phyloP scores from a whole-genome alignment of 805 yeast species.

The Candida lessepsii region DNA sequence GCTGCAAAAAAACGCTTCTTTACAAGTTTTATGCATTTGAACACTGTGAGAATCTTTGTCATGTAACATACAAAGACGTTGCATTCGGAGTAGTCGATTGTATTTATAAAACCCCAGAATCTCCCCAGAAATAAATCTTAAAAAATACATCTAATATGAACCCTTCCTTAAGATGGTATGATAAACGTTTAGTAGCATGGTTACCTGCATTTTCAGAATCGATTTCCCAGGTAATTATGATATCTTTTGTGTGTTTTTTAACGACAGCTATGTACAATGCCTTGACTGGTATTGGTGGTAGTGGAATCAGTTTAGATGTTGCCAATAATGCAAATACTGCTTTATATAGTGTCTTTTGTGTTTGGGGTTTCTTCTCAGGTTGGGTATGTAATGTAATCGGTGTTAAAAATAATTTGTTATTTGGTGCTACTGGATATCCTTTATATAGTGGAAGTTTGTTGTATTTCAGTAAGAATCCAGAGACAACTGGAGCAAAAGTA shows the following conservation, averaged over 20 bases:
- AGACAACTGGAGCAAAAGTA: constrained; percentile 45
- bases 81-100: background rate
- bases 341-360: constrained; percentile 52
- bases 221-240: constrained; percentile 37
- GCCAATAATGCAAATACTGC: constrained; percentile 53
- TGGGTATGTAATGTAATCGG: constrained; percentile 53
- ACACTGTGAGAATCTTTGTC: too few relatives aligned
- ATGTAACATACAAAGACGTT: constrained; percentile 3
- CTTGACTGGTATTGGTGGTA: constrained; percentile 46
- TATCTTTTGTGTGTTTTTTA: constrained; percentile 47
- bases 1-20: background rate
- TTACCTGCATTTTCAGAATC: constrained; percentile 38
- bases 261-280: constrained; percentile 54
- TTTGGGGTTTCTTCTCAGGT: constrained; percentile 56
- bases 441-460: constrained; percentile 46
- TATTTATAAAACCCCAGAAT: constrained; percentile 3
- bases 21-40: background rate
- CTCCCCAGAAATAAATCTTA: background rate
- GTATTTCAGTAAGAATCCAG: constrained; percentile 27
- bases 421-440: constrained; percentile 58
- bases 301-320: constrained; percentile 40
- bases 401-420: constrained; percentile 39
- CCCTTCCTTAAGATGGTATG: constrained; percentile 39
- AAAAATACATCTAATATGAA: background rate
- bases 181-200: constrained; percentile 20